Percentiles rank a stretch among this genome's conserved stretches.
Conservation (phyloP, 2,329 filamentous ascomycete species). For the Pseudocercospora fuligena region DNA sequence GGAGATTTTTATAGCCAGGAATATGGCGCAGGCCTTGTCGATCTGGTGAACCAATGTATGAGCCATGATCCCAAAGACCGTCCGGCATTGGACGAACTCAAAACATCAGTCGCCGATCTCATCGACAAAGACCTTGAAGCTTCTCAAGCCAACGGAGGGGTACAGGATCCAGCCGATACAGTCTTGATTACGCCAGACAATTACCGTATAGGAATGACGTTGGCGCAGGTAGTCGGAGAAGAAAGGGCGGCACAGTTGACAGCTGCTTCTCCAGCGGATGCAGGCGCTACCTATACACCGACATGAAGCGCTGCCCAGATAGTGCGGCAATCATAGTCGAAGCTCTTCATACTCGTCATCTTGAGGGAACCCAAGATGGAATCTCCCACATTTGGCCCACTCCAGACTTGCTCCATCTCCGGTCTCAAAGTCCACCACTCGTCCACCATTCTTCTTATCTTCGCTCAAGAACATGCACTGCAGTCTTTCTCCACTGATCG, state of each 20-base stretch:
- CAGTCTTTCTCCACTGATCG: conserved; percentile 46
- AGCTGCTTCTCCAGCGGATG: neutral
- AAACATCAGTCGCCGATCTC: neutral
- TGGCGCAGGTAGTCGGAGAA: neutral
- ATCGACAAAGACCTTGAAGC: neutral
- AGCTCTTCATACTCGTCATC: conserved; percentile 48
- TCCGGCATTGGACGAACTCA: neutral
- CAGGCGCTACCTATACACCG: neutral
- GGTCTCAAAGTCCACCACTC: conserved; percentile 46
- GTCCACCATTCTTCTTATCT: conserved; percentile 42
- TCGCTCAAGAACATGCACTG: conserved; percentile 45
- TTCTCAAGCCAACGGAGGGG: neutral
- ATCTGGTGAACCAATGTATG: conserved; percentile 20
- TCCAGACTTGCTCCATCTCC: conserved; percentile 41
- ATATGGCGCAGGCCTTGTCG: conserved; percentile 7
- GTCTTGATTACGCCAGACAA: neutral
- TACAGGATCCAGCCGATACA: neutral
- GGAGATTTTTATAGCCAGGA: neutral
- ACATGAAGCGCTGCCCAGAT: neutral
- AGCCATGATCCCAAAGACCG: neutral
- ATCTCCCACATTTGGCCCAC: conserved; percentile 48
- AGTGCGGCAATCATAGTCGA: conserved; percentile 23
- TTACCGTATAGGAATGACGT: neutral
- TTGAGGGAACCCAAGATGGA: conserved; percentile 50
- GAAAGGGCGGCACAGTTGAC: neutral